phyloP scores from a whole-genome alignment of 306 rosid genomes.

The Dalbergia oliveri region DNA sequence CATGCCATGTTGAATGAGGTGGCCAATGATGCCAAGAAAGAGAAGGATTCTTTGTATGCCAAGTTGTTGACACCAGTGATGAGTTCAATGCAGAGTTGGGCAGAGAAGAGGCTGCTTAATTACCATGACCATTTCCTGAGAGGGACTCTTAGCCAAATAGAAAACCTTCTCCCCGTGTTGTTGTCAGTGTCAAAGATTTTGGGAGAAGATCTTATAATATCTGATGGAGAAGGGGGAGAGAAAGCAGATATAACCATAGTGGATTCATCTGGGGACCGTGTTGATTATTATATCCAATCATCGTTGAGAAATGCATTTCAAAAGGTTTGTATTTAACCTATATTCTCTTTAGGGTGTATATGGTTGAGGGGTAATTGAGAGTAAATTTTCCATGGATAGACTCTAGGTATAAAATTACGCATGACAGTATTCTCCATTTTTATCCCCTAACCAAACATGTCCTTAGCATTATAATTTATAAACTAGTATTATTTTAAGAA shows the following conservation, averaged over 20 bases:
- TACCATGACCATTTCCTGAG: constrained; percentile 83
- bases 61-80: constrained; percentile 73
- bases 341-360: not conserved
- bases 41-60: constrained; percentile 63
- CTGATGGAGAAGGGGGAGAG: constrained; percentile 57
- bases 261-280: constrained; percentile 71
- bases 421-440: no score
- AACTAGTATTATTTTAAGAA: no score
- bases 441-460: no score
- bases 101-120: constrained; percentile 70
- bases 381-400: no score
- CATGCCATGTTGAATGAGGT: constrained; percentile 81
- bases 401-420: no score
- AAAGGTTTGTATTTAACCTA: constrained; percentile 58
- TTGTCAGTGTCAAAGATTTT: constrained; percentile 72
- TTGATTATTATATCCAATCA: constrained; percentile 73
- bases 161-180: constrained; percentile 79
- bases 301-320: constrained; percentile 71
- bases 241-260: constrained; percentile 63
- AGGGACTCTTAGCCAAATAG: constrained; percentile 74
- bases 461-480: no score
- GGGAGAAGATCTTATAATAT: constrained; percentile 75
- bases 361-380: no score
- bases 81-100: constrained; percentile 78
- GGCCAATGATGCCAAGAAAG: constrained; percentile 75